Base-by-base conservation (phyloP, 441 rosid genomes). In the Bruguiera hainesii region DNA sequence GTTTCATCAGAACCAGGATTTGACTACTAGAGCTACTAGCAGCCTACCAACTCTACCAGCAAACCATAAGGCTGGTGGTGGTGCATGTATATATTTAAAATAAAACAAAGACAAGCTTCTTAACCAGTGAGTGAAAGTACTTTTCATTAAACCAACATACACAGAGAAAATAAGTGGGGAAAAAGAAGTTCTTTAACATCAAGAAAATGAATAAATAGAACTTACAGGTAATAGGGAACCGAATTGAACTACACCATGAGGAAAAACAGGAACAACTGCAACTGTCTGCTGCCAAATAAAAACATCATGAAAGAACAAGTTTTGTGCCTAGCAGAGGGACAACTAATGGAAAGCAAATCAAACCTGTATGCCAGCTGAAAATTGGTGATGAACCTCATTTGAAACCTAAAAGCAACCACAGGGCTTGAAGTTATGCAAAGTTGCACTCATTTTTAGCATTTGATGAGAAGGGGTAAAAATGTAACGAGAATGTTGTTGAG, bases 331-430 rank as follows among this genome's bases (percentile, higher is more conserved):
- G 21, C 39, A 50, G 39, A 39, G 59, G 69, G 53, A 63, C 21
- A 55, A 64, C 33, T 65, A 5, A 65, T 31, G 30, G 56, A 73
- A 71, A 62, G 55, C 52, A 56, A 56, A 71, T 49, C 78, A 64
- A 71, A 94, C 98, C 98, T 94, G 90, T 83, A 95, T 85, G 74
- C 97, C 98, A 55, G 90, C 87, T 60, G 94, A 85, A 84, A 91
- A 82, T 64, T 91, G 99, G 70, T 82, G 87, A 73, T 77, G 88
- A 71, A 87, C 74, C 80, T 95, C 97, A 74, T 80, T 85, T 6
- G 78, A 70, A 65, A 91, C 97, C 93, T 89, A 72, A 57, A 78
- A 74, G 63, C 60, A 69, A 63, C 61, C 57, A 68, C 51, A 71
- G 55, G 68, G 60, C 35, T 26, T 23, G 20, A 69, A 58, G 67